Evolutionary conservation across 2,329 filamentous ascomycete genomes (phyloP).

Genomic region (Botrytis byssoidea): DNA sequence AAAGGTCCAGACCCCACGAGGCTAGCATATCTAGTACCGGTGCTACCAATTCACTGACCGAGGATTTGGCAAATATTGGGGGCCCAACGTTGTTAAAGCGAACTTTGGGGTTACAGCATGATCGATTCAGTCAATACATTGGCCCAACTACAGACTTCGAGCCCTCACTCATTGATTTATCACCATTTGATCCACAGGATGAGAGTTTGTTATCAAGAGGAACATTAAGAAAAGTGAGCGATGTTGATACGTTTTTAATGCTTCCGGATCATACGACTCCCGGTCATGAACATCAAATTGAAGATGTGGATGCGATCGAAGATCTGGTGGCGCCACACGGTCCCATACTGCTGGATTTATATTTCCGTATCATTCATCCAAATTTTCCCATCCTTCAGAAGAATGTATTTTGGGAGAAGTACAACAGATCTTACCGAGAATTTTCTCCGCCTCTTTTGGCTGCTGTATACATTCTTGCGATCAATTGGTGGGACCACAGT

Average conservation of each 20-base stretch:
- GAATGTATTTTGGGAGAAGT: conserved; percentile 74
- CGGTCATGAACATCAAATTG: conserved; percentile 66
- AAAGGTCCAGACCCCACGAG: conserved; percentile 53
- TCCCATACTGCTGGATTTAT: conserved; percentile 73
- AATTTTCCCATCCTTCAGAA: conserved; percentile 82
- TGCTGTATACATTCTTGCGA: conserved; percentile 78
- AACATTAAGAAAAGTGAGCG: conserved; percentile 72
- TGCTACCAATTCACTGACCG: conserved; percentile 61
- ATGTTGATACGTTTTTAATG: conserved; percentile 76
- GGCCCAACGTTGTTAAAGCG: conserved; percentile 64
- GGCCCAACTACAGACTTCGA: conserved; percentile 82
- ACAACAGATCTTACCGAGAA: conserved; percentile 68
- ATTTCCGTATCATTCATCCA: conserved; percentile 78
- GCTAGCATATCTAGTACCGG: conserved; percentile 61
- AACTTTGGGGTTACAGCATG: conserved; percentile 72
- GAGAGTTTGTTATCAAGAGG: conserved; percentile 71
- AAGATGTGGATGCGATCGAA: conserved; percentile 72
- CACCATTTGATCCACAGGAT: conserved; percentile 76
- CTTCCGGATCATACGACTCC: conserved; percentile 71
- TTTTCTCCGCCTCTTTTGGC: conserved; percentile 76
- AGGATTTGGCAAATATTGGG: conserved; percentile 70
- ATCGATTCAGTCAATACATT: conserved; percentile 80
- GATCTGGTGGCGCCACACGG: conserved; percentile 73
- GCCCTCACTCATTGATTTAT: conserved; percentile 77
- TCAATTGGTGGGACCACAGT: conserved; percentile 84